Conservation (phyloP, 345 rosid genomes). For the Camelina neglecta region DNA sequence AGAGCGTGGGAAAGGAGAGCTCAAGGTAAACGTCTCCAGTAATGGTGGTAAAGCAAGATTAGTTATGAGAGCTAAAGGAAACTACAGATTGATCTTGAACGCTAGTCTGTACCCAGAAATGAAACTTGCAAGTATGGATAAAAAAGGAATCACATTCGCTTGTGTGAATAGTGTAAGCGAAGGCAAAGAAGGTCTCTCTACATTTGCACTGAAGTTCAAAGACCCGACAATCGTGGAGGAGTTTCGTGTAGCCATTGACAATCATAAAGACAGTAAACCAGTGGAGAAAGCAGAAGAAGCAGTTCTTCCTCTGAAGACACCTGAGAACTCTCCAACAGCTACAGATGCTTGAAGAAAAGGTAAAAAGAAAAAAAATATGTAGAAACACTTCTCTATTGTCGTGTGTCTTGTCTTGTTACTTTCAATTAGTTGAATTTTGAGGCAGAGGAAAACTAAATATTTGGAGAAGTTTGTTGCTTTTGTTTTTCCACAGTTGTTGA, state of each 20-base stretch:
- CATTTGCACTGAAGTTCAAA: slow-evolving; percentile 85
- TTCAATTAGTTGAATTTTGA: slow-evolving; percentile 35
- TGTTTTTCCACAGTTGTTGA: slow-evolving; percentile 9
- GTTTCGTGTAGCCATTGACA: slow-evolving; percentile 60
- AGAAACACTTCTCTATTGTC: slow-evolving; percentile 12
- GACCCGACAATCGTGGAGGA: slow-evolving; percentile 68
- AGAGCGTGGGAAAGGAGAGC: slow-evolving; percentile 98
- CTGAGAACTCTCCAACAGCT: slow-evolving; percentile 83
- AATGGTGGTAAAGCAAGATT: slow-evolving; percentile 70
- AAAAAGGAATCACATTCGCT: slow-evolving; percentile 88
- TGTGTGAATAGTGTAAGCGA: slow-evolving; percentile 76
- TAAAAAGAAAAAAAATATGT: slow-evolving; percentile 9
- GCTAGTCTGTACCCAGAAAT: slow-evolving; percentile 90
- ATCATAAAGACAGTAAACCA: slow-evolving; percentile 60
- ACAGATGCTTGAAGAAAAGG: slow-evolving; percentile 49
- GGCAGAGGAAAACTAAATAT: slow-evolving; percentile 23
- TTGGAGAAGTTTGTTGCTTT: slow-evolving; percentile 33
- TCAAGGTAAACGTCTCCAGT: slow-evolving; percentile 79
- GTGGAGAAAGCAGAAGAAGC: slow-evolving; percentile 30
- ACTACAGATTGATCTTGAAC: slow-evolving; percentile 85
- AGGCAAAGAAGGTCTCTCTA: slow-evolving; percentile 69
- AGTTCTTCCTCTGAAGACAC: slow-evolving; percentile 59
- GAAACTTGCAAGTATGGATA: slow-evolving; percentile 96
- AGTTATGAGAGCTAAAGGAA: slow-evolving; percentile 91
- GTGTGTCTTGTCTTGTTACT: slow-evolving; percentile 16